Evolutionary conservation across 805 yeast species (phyloP), one percentile per base, ranked within the genome.

Genomic region (Wickerhamomyces chambardii): DNA sequence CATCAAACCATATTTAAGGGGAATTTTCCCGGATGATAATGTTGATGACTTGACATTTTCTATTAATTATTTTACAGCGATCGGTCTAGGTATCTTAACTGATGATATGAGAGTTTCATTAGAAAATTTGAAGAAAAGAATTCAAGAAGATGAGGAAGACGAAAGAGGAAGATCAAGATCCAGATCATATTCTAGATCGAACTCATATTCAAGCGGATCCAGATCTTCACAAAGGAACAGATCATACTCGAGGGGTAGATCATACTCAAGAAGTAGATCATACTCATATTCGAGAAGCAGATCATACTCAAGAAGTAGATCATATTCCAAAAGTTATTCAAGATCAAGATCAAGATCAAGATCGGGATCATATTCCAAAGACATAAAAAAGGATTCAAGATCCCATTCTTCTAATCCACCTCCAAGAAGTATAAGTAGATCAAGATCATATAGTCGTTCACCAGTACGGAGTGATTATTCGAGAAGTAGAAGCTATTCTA

Each of bases 1-100:
- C 37, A 61, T 75, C 15, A 63, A 64, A 33, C 69, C 71, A 0
- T 67, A 46, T 32, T 39, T 81, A 24, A 44, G 40, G 2, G 85
- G 85, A 0, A 44, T 89, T 28, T 84, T 89, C 48, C 96, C 95
- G 0, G 50, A 21, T 11, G 58, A 56, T 2, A 66, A 66, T 36
- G 63, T 66, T 6, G 78, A 75, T 9, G 61, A 72, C 43, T 59
- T 80, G 12, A 64, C 90, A 39, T 90, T 89, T 53, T 70, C 94
- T 2, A 86, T 87, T 51, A 90, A 90, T 51, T 90, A 70, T 53
- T 90, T 90, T 56, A 90, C 97, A 0, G 96, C 97, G 1, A 86
- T 90, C 41, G 94, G 94, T 0, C 55, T 90, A 33, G 97, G 97
- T 31, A 68, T 70, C 3, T 53, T 90, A 38, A 89, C 97, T 0